A percentile compares a stretch with the other conserved stretches of the same genome.
phyloP scores from a whole-genome alignment of 2,329 filamentous ascomycete species.

The Sporothrix inflata region DNA sequence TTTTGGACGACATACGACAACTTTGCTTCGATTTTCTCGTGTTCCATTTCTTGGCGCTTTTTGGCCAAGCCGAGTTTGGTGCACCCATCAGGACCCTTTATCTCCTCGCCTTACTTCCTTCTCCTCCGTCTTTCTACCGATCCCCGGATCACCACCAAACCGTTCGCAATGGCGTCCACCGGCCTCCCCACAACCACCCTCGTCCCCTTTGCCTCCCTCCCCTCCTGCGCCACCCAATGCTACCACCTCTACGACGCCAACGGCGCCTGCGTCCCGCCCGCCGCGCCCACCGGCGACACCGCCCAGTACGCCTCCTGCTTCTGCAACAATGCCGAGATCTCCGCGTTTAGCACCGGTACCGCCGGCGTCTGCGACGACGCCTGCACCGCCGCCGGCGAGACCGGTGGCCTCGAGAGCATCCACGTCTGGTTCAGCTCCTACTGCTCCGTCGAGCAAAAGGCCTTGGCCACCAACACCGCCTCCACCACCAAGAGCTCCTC shows the following conservation, averaged over 20 bases:
- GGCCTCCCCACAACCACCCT: slow-evolving; percentile 51
- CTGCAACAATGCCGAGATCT: slow-evolving; percentile 66
- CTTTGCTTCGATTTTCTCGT: background rate
- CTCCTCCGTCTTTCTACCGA: no score
- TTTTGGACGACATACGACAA: background rate
- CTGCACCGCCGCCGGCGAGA: slow-evolving; percentile 54
- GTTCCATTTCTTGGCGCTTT: background rate
- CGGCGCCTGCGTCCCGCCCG: slow-evolving; percentile 68
- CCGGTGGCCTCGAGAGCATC: slow-evolving; percentile 59
- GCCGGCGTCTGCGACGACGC: slow-evolving; percentile 64
- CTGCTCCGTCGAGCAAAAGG: slow-evolving; percentile 57
- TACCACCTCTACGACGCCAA: slow-evolving; percentile 70
- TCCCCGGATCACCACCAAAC: background rate
- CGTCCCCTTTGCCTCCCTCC: slow-evolving; percentile 61
- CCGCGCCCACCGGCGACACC: slow-evolving; percentile 51
- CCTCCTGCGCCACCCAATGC: slow-evolving; percentile 64
- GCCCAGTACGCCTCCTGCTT: slow-evolving; percentile 70
- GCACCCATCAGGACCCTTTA: no score
- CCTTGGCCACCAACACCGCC: slow-evolving; percentile 39
- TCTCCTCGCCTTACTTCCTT: no score
- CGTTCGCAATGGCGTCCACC: slow-evolving; percentile 2
- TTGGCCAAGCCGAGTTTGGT: no score
- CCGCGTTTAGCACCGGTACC: slow-evolving; percentile 58
- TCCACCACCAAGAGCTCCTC: slow-evolving; percentile 32
- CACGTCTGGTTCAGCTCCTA: slow-evolving; percentile 71